Evolutionary conservation across 2,329 filamentous ascomycete genomes (phyloP), one percentile per base, ranked within the genome.

Genomic region (Lasiodiplodia hormozganensis): DNA sequence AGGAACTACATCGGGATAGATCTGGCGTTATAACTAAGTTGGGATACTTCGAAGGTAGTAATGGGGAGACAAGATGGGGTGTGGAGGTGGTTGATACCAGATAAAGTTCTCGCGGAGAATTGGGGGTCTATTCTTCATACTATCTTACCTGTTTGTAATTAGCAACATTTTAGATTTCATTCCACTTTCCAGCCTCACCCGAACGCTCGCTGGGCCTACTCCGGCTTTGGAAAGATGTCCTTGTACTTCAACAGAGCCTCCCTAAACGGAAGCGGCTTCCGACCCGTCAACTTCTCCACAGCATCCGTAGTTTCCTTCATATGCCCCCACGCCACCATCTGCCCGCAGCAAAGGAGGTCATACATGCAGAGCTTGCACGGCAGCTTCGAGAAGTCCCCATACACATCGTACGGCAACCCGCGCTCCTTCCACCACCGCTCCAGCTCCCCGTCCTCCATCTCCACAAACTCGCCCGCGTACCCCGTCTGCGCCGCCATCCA

Each of bases 271-370:
- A 58, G 57, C 10, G 57, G 57, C 38, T 49, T 62, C 38, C 57
- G 14, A 2, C 57, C 57, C 38, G 57, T 62, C 36, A 62, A 49
- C 38, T 31, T 62, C 57, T 62, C 57, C 8, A 62, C 57, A 4
- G 57, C 10, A 6, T 62, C 57, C 38, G 38, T 49, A n/a, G 31
- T 23, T 23, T 62, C 57, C 0, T 25, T 40, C 57, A 62, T 62
- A 31, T 62, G 57, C 5, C 57, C 57, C 57, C 57, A 62, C 18
- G 57, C 38, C 38, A 47, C 57, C 38, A 62, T 62, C 57, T 62
- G 57, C 7, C 57, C 57, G 11, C 38, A 31, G 38, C 57, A 47
- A 14, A 47, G 57, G 21, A 62, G 21, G 16, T 62, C 38, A 2
- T 62, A 49, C 57, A 62, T 62, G 38, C 38, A 62, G 2, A 62